Evolutionary conservation across 106 monocot species (phyloP).

Genomic region (Alisma plantagoaquatica): DNA sequence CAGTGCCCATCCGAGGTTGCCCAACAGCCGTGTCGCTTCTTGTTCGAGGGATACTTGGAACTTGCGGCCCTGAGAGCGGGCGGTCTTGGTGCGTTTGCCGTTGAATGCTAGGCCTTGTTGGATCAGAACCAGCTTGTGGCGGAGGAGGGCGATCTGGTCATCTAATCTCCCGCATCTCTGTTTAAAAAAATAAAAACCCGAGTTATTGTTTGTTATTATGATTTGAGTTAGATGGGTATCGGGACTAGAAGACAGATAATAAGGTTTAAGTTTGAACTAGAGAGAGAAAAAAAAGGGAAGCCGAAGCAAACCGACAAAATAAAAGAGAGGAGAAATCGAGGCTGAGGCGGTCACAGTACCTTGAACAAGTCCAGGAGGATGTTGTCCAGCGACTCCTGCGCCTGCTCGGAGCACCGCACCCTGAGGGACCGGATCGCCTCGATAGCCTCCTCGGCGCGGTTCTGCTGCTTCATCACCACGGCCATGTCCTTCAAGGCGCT

Average conservation of each 20-base stretch:
- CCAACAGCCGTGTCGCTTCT: conserved; percentile 81
- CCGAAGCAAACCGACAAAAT: neutral
- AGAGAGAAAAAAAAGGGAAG: neutral
- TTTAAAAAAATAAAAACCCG: neutral
- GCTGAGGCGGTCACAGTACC: conserved; percentile 27
- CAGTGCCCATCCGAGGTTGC: conserved; percentile 90
- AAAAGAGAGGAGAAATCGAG: neutral
- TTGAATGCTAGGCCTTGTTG: conserved; percentile 80
- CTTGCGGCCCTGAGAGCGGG: conserved; percentile 81
- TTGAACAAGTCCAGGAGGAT: conserved; percentile 93
- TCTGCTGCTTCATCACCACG: conserved; percentile 98
- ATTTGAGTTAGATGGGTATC: no score
- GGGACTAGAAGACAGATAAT: no score
- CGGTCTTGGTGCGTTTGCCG: conserved; percentile 84
- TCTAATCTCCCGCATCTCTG: conserved; percentile 90
- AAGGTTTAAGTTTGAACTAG: neutral
- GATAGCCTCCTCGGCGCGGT: conserved; percentile 89
- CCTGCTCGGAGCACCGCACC: conserved; percentile 63
- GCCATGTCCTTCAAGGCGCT: conserved; percentile 98
- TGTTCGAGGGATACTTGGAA: conserved; percentile 92
- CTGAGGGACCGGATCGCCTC: conserved; percentile 88
- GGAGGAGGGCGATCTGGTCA: conserved; percentile 75
- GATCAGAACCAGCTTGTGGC: conserved; percentile 58
- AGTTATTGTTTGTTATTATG: neutral
- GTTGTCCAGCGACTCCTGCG: conserved; percentile 93